Evolutionary conservation across 441 rosid genomes (phyloP).

Genomic region (Adansonia grandidieri): DNA sequence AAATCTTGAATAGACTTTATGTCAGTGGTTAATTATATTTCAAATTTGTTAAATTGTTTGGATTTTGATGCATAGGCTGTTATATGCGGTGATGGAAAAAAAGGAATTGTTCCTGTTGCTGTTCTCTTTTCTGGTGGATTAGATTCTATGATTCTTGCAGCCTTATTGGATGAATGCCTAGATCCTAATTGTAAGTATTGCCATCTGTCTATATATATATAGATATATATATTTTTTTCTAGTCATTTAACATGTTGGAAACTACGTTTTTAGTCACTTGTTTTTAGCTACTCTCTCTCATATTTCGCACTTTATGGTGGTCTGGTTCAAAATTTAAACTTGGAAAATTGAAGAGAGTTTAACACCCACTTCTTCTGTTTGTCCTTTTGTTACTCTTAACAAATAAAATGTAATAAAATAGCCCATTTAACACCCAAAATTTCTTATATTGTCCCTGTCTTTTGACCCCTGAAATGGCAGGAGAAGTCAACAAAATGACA

Average conservation of each 20-base stretch:
- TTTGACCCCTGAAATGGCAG: background rate
- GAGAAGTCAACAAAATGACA: background rate
- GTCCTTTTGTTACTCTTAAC: background rate
- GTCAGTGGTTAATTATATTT: background rate
- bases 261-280: background rate
- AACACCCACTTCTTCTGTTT: background rate
- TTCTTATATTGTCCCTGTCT: background rate
- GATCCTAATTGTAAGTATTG: conserved; percentile 63
- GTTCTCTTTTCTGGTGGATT: conserved; percentile 94
- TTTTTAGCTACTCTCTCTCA: background rate
- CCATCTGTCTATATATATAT: background rate
- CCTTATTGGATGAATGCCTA: conserved; percentile 73
- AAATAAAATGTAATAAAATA: background rate
- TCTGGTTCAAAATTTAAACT: background rate
- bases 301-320: background rate
- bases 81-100: conserved; percentile 26
- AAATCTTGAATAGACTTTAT: conserved; percentile 19
- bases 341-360: background rate
- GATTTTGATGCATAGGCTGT: conserved; percentile 47
- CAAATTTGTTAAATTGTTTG: conserved; percentile 16
- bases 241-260: background rate
- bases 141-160: conserved; percentile 95
- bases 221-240: background rate
- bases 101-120: conserved; percentile 68
- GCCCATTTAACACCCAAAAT: background rate